Conservation (phyloP, 768 basidiomycete species). For the Suillus weaverae region DNA sequence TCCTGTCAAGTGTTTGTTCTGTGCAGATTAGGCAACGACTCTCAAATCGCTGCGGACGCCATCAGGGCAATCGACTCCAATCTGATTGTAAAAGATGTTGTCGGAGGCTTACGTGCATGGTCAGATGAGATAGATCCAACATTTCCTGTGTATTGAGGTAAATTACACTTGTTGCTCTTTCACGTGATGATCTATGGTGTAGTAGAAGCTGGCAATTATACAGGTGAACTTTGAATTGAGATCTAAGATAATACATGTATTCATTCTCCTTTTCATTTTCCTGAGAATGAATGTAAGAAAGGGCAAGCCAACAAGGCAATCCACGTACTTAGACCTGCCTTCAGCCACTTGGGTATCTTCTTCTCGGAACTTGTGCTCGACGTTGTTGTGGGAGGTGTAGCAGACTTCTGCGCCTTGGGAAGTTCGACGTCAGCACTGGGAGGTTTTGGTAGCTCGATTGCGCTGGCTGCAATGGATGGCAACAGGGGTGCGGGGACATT, state of each 20-base stretch:
- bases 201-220: conserved; percentile 1
- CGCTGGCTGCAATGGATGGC: conserved; percentile 52
- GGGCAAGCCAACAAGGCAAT: not conserved
- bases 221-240: not conserved
- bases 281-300: conserved; percentile 13
- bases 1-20: conserved; percentile 51
- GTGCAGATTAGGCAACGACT: conserved; percentile 92
- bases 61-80: conserved; percentile 24
- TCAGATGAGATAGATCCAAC: conserved; percentile 64
- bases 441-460: conserved; percentile 67
- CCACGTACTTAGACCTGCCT: conserved; percentile 58
- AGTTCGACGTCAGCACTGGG: conserved; percentile 34
- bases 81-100: conserved; percentile 58
- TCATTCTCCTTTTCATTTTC: conserved; percentile 35
- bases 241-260: conserved; percentile 8
- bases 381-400: conserved; percentile 13
- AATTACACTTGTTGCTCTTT: conserved; percentile 2
- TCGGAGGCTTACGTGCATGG: conserved; percentile 86
- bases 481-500: conserved; percentile 64
- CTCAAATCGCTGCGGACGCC: conserved; percentile 75
- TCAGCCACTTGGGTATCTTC: conserved; percentile 82
- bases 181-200: not conserved
- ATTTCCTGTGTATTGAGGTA: conserved; percentile 77
- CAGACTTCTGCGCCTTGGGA: conserved; percentile 10
- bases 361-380: conserved; percentile 34